These are phyloP conservation scores for Rhizopus delemar DNA, from an alignment of 371 early-diverging fungal genomes.

Conservation along the genomic window DNA sequence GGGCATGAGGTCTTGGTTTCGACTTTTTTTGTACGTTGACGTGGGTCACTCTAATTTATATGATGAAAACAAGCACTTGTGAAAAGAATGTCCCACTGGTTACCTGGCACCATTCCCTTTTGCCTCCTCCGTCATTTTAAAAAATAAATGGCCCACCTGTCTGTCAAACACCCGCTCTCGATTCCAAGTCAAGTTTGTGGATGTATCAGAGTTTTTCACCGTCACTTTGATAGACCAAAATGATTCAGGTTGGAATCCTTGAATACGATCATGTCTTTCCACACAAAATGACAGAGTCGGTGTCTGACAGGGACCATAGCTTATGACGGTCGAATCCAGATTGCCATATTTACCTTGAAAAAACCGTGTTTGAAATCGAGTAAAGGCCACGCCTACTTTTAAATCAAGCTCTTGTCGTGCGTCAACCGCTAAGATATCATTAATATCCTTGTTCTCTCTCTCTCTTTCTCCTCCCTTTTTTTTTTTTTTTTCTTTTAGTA, in stretches of 20 bases:
- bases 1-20: conserved; percentile 47
- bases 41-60: conserved; percentile 32
- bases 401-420: conserved; percentile 74
- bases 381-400: conserved; percentile 68
- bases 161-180: conserved; percentile 52
- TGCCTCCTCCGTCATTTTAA: conserved; percentile 26
- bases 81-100: not conserved
- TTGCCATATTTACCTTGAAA: conserved; percentile 59
- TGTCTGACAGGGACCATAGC: conserved; percentile 69
- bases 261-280: conserved; percentile 60
- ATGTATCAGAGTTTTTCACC: conserved; percentile 27
- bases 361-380: conserved; percentile 56
- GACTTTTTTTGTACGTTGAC: conserved; percentile 41
- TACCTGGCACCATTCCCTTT: conserved; percentile 39
- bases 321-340: conserved; percentile 57
- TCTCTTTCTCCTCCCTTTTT: not conserved
- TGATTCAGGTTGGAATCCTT: conserved; percentile 62
- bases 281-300: conserved; percentile 70
- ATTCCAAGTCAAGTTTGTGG: conserved; percentile 33
- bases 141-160: conserved; percentile 38
- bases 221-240: conserved; percentile 55
- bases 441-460: no score
- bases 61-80: not conserved
- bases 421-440: conserved; percentile 56
- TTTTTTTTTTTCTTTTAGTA: not conserved